A percentile compares a stretch with the other conserved stretches of the same genome.
Evolutionary conservation across 108 stramenopile genomes (phyloP).

Genomic region (Nitzschia sp.): DNA sequence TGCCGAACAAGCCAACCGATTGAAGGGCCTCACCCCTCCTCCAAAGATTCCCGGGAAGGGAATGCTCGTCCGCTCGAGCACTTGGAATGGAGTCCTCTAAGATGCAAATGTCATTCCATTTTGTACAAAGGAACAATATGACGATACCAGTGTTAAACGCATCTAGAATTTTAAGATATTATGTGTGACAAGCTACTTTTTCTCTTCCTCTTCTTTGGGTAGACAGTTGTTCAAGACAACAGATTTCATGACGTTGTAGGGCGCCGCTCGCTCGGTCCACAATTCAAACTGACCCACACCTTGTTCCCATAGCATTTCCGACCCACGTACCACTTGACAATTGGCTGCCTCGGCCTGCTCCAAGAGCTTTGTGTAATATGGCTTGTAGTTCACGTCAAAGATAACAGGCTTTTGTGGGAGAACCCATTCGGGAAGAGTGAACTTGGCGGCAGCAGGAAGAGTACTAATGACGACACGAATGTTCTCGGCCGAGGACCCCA

Average conservation of each 20-base stretch:
- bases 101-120: background rate
- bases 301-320: conserved; percentile 98
- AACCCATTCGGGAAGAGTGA: conserved; percentile 84
- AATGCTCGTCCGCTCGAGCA: conserved; percentile 37
- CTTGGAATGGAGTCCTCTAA: conserved; percentile 43
- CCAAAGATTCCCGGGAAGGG: conserved; percentile 16
- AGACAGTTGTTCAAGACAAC: conserved; percentile 84
- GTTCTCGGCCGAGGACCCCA: conserved; percentile 15
- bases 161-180: background rate
- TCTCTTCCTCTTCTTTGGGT: conserved; percentile 30
- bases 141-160: background rate
- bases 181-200: background rate
- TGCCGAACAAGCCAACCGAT: conserved; percentile 36
- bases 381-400: conserved; percentile 96
- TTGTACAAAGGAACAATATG: too few species aligned
- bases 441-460: conserved; percentile 87
- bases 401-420: conserved; percentile 49
- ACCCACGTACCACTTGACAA: conserved; percentile 87
- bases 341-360: conserved; percentile 78
- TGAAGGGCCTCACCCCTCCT: conserved; percentile 22
- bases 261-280: conserved; percentile 90
- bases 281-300: conserved; percentile 95
- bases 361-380: conserved; percentile 87
- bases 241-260: conserved; percentile 83
- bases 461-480: conserved; percentile 89